phyloP scores from a whole-genome alignment of 1,284 basidiomycete species.

The Ceratobasidium sp. region DNA sequence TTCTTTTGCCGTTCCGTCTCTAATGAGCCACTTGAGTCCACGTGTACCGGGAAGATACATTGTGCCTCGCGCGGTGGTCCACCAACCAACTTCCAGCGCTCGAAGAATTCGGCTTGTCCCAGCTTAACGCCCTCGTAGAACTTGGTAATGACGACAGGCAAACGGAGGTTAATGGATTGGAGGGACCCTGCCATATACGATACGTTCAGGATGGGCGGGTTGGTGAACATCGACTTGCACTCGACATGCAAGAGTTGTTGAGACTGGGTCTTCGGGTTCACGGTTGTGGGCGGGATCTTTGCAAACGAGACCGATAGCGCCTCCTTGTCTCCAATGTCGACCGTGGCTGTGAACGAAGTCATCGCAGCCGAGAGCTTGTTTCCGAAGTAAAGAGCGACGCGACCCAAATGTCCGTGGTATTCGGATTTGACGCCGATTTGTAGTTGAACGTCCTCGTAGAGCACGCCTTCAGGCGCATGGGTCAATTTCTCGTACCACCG shows the following conservation, averaged over 20 bases:
- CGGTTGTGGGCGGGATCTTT: constrained; percentile 86
- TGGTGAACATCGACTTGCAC: constrained; percentile 88
- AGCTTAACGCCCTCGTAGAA: constrained; percentile 95
- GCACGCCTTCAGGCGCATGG: constrained; percentile 86
- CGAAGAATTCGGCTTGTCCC: constrained; percentile 89
- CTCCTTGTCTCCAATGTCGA: constrained; percentile 80
- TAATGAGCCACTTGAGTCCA: constrained; percentile 77
- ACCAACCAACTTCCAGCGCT: constrained; percentile 97
- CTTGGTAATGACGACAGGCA: constrained; percentile 90
- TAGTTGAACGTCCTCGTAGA: constrained; percentile 96
- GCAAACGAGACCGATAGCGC: constrained; percentile 85
- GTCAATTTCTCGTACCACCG: constrained; percentile 92
- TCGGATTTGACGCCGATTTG: constrained; percentile 97
- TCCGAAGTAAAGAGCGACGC: constrained; percentile 93
- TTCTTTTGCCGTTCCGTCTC: constrained; percentile 80
- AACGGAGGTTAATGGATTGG: constrained; percentile 84
- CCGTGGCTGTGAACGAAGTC: constrained; percentile 87
- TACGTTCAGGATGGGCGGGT: constrained; percentile 85
- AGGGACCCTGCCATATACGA: constrained; percentile 94
- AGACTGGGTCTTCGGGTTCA: constrained; percentile 87
- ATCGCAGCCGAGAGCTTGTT: constrained; percentile 93
- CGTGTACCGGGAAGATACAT: constrained; percentile 82
- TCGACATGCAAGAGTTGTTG: constrained; percentile 95
- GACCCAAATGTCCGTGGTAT: constrained; percentile 92
- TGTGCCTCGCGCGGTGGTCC: constrained; percentile 94